A percentile compares a stretch with the other conserved stretches of the same genome.
These are phyloP conservation scores for Escovopsis weberi DNA, from an alignment of 2,329 filamentous ascomycete species.

Conservation along the genomic window DNA sequence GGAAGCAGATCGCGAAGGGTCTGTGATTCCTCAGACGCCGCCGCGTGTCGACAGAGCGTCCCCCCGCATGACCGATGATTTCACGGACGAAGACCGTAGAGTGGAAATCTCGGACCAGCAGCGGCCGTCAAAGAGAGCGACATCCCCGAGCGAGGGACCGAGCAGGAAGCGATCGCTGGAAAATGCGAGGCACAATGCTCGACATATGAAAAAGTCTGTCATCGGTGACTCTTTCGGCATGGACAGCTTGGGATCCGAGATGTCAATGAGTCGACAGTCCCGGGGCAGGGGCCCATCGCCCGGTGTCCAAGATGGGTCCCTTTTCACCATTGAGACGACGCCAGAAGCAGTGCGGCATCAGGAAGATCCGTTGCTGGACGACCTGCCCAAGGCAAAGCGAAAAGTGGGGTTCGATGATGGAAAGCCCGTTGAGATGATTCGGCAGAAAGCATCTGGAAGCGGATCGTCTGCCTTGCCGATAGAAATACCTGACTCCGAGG, in stretches of 20 bases:
- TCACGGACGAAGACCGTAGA: conserved; percentile 6
- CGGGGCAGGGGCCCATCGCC: neutral
- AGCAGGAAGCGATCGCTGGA: conserved; percentile 10
- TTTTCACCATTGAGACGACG: neutral
- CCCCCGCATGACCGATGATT: conserved; percentile 1
- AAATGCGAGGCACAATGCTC: conserved; percentile 8
- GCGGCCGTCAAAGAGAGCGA: conserved; percentile 26
- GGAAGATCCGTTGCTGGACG: too few species aligned
- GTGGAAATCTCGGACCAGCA: conserved; percentile 4
- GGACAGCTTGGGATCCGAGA: conserved; percentile 18
- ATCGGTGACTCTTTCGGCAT: conserved; percentile 32
- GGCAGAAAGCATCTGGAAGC: neutral
- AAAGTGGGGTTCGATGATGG: neutral
- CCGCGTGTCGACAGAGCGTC: too few species aligned
- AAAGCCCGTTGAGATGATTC: neutral
- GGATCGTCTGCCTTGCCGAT: neutral
- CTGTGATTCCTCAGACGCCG: conserved; percentile 26
- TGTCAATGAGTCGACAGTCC: conserved; percentile 6
- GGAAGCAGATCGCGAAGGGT: conserved; percentile 14
- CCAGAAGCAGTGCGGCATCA: too few species aligned
- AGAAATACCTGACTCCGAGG: conserved; percentile 38
- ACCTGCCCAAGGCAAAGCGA: too few species aligned
- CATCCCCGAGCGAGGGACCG: conserved; percentile 11
- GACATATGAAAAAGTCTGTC: conserved; percentile 16
- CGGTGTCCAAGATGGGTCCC: neutral